Conservation (phyloP, 2,329 filamentous ascomycete species). For the Pseudocercospora pini-densiflorae region DNA sequence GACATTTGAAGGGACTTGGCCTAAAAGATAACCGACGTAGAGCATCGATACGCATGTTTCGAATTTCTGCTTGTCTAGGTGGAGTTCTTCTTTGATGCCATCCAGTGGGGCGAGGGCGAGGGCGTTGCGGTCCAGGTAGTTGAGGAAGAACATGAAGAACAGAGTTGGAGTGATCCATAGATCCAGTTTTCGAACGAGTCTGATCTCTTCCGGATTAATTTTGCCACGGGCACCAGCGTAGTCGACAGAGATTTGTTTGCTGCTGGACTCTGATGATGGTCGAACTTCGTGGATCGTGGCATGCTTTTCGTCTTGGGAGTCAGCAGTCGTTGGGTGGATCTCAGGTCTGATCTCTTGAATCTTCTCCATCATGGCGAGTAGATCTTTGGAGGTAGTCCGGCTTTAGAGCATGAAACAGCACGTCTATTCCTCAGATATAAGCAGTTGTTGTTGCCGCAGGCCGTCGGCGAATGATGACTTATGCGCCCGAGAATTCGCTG, state of each 20-base stretch:
- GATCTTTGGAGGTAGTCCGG: too few relatives aligned
- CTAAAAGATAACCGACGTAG: not conserved
- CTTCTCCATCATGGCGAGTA: not conserved
- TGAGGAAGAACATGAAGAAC: slow-evolving; percentile 1
- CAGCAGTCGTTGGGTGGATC: too few relatives aligned
- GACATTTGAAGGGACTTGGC: not conserved
- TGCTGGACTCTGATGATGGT: not conserved
- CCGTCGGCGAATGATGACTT: not conserved
- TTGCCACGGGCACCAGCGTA: not conserved
- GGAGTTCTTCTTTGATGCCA: slow-evolving; percentile 1
- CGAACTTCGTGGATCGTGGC: not conserved
- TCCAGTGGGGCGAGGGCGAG: not conserved
- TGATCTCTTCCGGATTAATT: slow-evolving; percentile 11
- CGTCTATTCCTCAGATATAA: too few relatives aligned
- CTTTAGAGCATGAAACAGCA: too few relatives aligned
- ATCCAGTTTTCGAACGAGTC: slow-evolving; percentile 15
- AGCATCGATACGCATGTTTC: slow-evolving; percentile 2
- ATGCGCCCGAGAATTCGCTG: not conserved
- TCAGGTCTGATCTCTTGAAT: not conserved
- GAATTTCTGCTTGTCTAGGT: not conserved
- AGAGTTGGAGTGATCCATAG: slow-evolving; percentile 11
- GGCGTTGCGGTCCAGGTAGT: slow-evolving; percentile 10
- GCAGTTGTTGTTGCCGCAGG: too few relatives aligned
- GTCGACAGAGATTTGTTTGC: not conserved
- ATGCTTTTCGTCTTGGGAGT: not conserved